Percentiles rank a stretch among this genome's conserved stretches.
phyloP scores from a whole-genome alignment of 2,329 filamentous ascomycete species.

The Ampelomyces quisqualis region DNA sequence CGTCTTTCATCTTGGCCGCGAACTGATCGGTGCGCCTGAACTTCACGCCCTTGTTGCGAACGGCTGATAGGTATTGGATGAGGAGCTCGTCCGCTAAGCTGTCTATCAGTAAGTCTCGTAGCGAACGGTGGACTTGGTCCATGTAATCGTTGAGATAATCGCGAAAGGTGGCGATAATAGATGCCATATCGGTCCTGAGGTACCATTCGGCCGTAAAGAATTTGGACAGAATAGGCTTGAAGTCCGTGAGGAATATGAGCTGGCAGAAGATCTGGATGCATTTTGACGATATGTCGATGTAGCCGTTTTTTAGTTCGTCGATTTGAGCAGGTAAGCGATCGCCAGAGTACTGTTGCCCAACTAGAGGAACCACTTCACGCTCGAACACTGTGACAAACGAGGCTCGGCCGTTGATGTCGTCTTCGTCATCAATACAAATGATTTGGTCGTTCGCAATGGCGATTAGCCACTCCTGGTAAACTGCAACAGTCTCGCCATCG shows the following conservation, averaged over 20 bases:
- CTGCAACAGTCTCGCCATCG: constrained; percentile 77
- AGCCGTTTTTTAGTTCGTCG: constrained; percentile 77
- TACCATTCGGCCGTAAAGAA: constrained; percentile 96
- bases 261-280: constrained; percentile 85
- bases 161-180: constrained; percentile 91
- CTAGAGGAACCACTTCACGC: constrained; percentile 76
- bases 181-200: constrained; percentile 78
- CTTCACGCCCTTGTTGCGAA: constrained; percentile 87
- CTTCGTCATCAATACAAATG: constrained; percentile 85
- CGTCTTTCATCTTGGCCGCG: constrained; percentile 89
- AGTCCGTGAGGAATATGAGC: constrained; percentile 88
- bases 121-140: constrained; percentile 77
- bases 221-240: constrained; percentile 76
- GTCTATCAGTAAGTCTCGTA: constrained; percentile 89
- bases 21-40: constrained; percentile 86
- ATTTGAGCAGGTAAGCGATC: constrained; percentile 71
- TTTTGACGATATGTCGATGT: constrained; percentile 92
- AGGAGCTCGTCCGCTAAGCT: constrained; percentile 91
- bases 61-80: constrained; percentile 75
- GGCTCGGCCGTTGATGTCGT: constrained; percentile 60
- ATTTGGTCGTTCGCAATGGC: constrained; percentile 98
- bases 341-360: constrained; percentile 72
- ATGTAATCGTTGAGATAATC: constrained; percentile 92
- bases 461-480: constrained; percentile 84
- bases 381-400: constrained; percentile 87